Conservation (phyloP, 2,329 filamentous ascomycete genomes). For the Colletotrichum sp. region DNA sequence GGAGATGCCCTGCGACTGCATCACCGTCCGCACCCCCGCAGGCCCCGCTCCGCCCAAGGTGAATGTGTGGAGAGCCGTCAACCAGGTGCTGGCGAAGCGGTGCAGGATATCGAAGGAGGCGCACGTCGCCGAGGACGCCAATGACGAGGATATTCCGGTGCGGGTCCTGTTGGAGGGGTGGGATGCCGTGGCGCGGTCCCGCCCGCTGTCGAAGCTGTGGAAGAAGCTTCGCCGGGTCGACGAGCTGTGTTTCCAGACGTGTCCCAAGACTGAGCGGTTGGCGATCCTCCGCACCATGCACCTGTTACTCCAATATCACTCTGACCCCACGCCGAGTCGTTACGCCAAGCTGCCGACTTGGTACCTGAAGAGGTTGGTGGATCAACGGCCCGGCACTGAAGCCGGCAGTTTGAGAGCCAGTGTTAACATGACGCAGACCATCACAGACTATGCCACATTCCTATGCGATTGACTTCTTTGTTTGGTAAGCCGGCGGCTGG, state of each 20-base stretch:
- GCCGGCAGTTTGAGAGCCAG: background rate
- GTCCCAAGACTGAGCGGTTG: slow-evolving; percentile 25
- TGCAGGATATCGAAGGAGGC: slow-evolving; percentile 10
- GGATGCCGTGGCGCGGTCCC: slow-evolving; percentile 29
- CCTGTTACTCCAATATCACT: slow-evolving; percentile 29
- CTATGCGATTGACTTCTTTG: slow-evolving; percentile 35
- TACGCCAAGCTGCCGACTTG: slow-evolving; percentile 27
- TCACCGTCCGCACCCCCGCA: background rate
- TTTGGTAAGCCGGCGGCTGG: slow-evolving; percentile 26
- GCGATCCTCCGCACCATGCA: slow-evolving; percentile 30
- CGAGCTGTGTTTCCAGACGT: slow-evolving; percentile 26
- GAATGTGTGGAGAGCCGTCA: slow-evolving; percentile 32
- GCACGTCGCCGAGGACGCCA: slow-evolving; percentile 24
- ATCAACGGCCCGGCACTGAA: background rate
- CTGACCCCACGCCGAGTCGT: slow-evolving; percentile 26
- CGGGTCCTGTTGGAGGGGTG: slow-evolving; percentile 31
- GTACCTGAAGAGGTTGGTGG: slow-evolving; percentile 28
- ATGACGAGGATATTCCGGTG: slow-evolving; percentile 28
- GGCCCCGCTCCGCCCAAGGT: background rate
- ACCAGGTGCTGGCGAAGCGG: slow-evolving; percentile 21
- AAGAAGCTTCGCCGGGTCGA: slow-evolving; percentile 29
- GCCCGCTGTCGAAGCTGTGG: slow-evolving; percentile 31
- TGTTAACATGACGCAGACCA: slow-evolving; percentile 24
- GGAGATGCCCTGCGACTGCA: slow-evolving; percentile 2
- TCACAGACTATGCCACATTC: slow-evolving; percentile 32